Base-by-base conservation (phyloP, 2,329 filamentous ascomycete species). In the Aspergillus quadricinctus region DNA sequence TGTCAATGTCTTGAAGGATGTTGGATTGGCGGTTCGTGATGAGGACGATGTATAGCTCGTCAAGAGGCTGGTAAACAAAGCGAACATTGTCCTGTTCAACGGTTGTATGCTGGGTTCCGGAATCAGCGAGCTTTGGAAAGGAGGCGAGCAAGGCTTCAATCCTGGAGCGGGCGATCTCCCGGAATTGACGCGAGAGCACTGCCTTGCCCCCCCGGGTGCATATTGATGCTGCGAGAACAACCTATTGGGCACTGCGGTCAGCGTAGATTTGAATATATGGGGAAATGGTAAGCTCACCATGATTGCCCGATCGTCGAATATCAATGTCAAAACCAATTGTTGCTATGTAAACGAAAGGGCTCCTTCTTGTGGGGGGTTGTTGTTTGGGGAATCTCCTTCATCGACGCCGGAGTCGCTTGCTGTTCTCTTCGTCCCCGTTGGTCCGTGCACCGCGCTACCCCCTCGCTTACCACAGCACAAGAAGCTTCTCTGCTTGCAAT, bases 21-120 rank as follows among this genome's bases (percentile, higher is more conserved):
- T 99, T 99, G 76, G 93, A 97, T 81, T 97, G 94, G 69, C 92
- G 89, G 82, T 99, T 99, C 75, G 95, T 99, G 78, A 99, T 97
- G 70, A 99, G 86, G 64, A 99, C 93, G 86, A 99, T 97, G 84
- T 99, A 99, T 63, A 99, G 87, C 81, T 99, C 95, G 78, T 99
- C 95, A 63, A 99, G 84, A 58, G 94, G 95, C 76, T 99, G 94
- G 81, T 99, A 99, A 57, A 99, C 94, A 73, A 97, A 99, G 79
- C 94, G 93, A 71, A 99, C 94, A 80, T 96, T 97, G 80, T 99
- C 95, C 78, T 97, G 92, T 78, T 99, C 94, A 69, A 97, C 92
- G 5, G 90, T 99, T 28, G 94, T 99, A 77, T 99, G 94, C 77
- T 99, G 94, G 52, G 92, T 97, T 59, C 92, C 90, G 61, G 90